phyloP scores from a whole-genome alignment of 2,329 filamentous ascomycete species.

The Mariannaea elegans region DNA sequence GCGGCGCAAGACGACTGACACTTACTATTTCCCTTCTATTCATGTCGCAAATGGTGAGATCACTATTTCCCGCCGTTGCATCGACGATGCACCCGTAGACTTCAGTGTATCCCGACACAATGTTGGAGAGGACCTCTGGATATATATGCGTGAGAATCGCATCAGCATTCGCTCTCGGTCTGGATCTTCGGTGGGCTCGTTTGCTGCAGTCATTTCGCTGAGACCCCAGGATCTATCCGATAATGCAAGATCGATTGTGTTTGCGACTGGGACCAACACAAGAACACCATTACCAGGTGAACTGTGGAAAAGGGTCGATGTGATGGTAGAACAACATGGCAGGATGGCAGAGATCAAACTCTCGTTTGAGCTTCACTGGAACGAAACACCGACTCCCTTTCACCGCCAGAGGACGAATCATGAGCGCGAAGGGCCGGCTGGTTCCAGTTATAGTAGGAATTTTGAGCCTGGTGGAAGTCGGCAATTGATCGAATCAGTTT shows the following conservation, averaged over 20 bases:
- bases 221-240: conserved; percentile 33
- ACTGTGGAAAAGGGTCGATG: conserved; percentile 47
- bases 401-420: conserved; percentile 12
- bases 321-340: conserved; percentile 42
- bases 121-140: conserved; percentile 33
- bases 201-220: conserved; percentile 32
- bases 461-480: conserved; percentile 46
- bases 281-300: conserved; percentile 38
- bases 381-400: conserved; percentile 47
- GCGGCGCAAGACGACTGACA: conserved; percentile 42
- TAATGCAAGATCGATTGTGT: conserved; percentile 31
- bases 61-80: conserved; percentile 39
- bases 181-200: conserved; percentile 10
- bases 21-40: conserved; percentile 29
- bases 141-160: conserved; percentile 22
- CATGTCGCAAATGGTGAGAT: conserved; percentile 38
- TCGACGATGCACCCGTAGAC: conserved; percentile 13
- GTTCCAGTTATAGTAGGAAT: conserved; percentile 37
- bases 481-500: conserved; percentile 48
- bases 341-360: conserved; percentile 43
- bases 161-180: conserved; percentile 31
- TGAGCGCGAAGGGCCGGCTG: not conserved
- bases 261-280: conserved; percentile 18
- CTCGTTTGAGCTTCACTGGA: conserved; percentile 53
- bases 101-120: conserved; percentile 23